Base-by-base conservation (phyloP, 371 early-diverging fungal genomes). In the Dichotomocladium elegans region DNA sequence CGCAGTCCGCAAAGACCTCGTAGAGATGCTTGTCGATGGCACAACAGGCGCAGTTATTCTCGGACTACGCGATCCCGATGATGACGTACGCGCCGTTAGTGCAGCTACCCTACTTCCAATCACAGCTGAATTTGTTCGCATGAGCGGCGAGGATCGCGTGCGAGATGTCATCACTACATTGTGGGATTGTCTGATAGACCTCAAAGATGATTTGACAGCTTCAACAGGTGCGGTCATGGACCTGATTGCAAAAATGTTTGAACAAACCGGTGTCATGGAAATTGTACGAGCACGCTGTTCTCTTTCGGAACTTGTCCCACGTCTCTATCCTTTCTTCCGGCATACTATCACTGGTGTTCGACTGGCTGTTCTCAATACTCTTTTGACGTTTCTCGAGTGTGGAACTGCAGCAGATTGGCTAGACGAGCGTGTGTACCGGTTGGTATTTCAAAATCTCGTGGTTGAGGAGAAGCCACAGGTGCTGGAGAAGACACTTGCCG, bases 141-240 rank as follows among this genome's bases (percentile, higher is more conserved):
- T 89, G 60, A 68, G 70, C 9, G 52, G 72, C 9, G 76, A 88
- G 1, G 71, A 81, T 3, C 80, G 82, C 5, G 83, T 90, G 22
- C 74, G 80, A 5, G 79, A 81, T 41, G 83, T 98, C 7, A 80
- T 95, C 19, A 68, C 70, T 10, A 86, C 88, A 8, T 77, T 96
- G 3, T 95, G 94, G 94, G 85, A 89, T 43, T 92, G 90, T 56
- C 65, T 98, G 33, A 86, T 71, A 8, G 87, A 87, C 44, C 55
- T 89, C 21, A 87, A 86, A 54, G 97, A 96, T 55, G 97, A 96
- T 61, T 70, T 96, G 60, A 91, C 95, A 1, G 88, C 96, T 0
- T 94, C 96, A 0, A 96, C 94, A 0, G 91, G 89, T 0, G 88
- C 88, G 27, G 91, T 96, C 10, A 94, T 96, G 95, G 95, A 93